Evolutionary conservation across 495 filamentous ascomycete species (phyloP).

Genomic region (Penicillium taxi): DNA sequence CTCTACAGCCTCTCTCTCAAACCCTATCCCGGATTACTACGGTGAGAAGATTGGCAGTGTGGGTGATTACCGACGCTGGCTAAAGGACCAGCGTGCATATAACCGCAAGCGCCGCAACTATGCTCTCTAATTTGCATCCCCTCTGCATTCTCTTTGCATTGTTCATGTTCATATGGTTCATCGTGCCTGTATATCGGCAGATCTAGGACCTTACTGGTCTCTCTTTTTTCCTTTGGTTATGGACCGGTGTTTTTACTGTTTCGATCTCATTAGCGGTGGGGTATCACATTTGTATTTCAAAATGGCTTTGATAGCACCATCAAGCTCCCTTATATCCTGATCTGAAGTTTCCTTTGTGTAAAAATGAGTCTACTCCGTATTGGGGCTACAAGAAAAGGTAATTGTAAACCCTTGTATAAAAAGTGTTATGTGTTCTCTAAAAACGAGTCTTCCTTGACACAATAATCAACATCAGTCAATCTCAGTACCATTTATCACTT

Average conservation of each 20-base stretch:
- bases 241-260: conserved; percentile 20
- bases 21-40: conserved; percentile 65
- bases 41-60: conserved; percentile 95
- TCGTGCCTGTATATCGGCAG: conserved; percentile 1
- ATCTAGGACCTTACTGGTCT: conserved; percentile 8
- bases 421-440: too few relatives aligned
- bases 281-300: conserved; percentile 19
- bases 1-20: conserved; percentile 53
- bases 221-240: conserved; percentile 15
- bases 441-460: too few relatives aligned
- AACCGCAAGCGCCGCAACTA: conserved; percentile 78
- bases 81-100: conserved; percentile 96
- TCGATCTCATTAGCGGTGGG: conserved; percentile 24
- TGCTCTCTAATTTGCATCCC: conserved; percentile 24
- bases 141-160: conserved; percentile 5
- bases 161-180: conserved; percentile 19
- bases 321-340: conserved; percentile 2
- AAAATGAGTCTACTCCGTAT: too few relatives aligned
- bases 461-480: too few relatives aligned
- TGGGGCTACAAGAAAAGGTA: too few relatives aligned
- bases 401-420: too few relatives aligned
- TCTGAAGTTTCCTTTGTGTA: conserved; percentile 26
- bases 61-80: conserved; percentile 81
- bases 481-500: too few relatives aligned
- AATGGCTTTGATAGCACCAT: conserved; percentile 13